Percentiles rank a stretch among this genome's conserved stretches.
Evolutionary conservation across 202 grass and related monocot genomes (phyloP).

Genomic region (Zoysia matrella): DNA sequence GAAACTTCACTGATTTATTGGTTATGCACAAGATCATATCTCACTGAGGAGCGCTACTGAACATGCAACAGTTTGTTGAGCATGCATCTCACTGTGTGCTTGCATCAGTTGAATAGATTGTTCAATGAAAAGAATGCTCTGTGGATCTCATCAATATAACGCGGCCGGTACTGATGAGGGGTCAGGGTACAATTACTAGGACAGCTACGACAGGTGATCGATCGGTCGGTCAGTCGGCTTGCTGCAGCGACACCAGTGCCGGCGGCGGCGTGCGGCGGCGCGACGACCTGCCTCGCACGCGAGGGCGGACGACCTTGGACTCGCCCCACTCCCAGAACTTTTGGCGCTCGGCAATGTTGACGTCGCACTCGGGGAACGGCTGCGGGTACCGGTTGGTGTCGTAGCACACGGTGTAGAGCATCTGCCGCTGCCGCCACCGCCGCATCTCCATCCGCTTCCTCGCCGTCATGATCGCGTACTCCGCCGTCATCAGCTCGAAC

Average conservation of each 20-base stretch:
- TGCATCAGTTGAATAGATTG: too few species aligned
- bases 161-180: too few species aligned
- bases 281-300: conserved; percentile 14
- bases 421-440: conserved; percentile 51
- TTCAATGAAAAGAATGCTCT: too few species aligned
- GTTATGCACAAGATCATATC: too few species aligned
- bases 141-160: too few species aligned
- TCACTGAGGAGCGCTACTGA: too few species aligned
- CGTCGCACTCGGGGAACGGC: conserved; percentile 68
- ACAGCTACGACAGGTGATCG: too few species aligned
- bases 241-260: conserved; percentile 22
- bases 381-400: conserved; percentile 64
- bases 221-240: conserved; percentile 20
- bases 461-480: conserved; percentile 52
- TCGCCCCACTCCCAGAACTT: conserved; percentile 68
- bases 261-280: not conserved
- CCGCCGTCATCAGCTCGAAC: conserved; percentile 40
- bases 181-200: too few species aligned
- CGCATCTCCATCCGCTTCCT: conserved; percentile 52
- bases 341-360: conserved; percentile 48
- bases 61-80: too few species aligned
- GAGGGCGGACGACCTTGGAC: conserved; percentile 58
- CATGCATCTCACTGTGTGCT: too few species aligned
- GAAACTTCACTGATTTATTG: too few species aligned
- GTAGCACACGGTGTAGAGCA: conserved; percentile 74